A percentile compares a stretch with the other conserved stretches of the same genome.
These are phyloP conservation scores for Endogone sp. DNA, from an alignment of 192 early-diverging fungal genomes.

Conservation along the genomic window DNA sequence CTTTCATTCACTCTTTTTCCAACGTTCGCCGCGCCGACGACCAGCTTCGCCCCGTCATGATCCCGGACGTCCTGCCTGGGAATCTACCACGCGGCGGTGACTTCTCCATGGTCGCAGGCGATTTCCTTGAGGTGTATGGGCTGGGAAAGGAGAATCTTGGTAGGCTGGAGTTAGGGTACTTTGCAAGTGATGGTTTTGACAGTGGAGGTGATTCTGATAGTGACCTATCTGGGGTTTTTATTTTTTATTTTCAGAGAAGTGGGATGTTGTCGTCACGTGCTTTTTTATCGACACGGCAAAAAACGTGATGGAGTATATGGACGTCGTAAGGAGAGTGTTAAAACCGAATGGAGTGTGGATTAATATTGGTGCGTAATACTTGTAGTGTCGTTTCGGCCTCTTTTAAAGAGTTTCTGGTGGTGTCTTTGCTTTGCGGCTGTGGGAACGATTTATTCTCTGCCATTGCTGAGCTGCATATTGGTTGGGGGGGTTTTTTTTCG, in stretches of 20 bases:
- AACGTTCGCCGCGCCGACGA: conserved; percentile 57
- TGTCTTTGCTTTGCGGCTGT: no score
- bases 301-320: conserved; percentile 86
- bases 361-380: conserved; percentile 56
- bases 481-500: conserved; percentile 4
- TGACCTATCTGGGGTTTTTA: no score
- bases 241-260: conserved; percentile 43
- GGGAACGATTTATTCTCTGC: no score
- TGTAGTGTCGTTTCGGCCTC: conserved; percentile 20
- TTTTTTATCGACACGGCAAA: conserved; percentile 98
- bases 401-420: conserved; percentile 38
- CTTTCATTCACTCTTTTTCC: conserved; percentile 91
- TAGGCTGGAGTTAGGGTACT: no score
- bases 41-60: conserved; percentile 61
- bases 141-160: conserved; percentile 49
- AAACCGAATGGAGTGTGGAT: conserved; percentile 82
- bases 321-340: conserved; percentile 72
- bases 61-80: conserved; percentile 84
- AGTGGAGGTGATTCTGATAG: no score
- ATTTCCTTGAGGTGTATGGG: conserved; percentile 91
- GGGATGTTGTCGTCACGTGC: conserved; percentile 91
- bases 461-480: no score
- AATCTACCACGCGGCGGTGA: conserved; percentile 62
- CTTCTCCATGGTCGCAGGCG: conserved; percentile 97
- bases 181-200: no score